phyloP scores from a whole-genome alignment of 371 early-diverging fungal species.

The Choanephora cucurbitarum region DNA sequence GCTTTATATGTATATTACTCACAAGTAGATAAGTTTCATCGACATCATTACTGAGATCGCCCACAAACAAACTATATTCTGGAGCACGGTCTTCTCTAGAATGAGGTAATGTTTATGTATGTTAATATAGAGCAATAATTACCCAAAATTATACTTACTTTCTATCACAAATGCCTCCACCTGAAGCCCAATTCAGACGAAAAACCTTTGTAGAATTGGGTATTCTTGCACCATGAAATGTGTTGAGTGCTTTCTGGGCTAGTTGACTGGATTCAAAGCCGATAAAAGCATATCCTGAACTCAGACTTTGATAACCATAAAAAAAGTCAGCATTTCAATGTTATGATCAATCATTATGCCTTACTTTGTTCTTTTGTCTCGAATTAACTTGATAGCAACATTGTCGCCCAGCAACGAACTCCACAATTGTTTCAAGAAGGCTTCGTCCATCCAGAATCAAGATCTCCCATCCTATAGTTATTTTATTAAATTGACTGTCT shows the following conservation, averaged over 20 bases:
- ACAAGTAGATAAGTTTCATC: constrained; percentile 76
- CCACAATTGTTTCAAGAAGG: constrained; percentile 74
- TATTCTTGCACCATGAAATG: constrained; percentile 79
- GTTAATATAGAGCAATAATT: constrained; percentile 3
- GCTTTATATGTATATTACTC: constrained; percentile 19
- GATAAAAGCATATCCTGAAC: constrained; percentile 80
- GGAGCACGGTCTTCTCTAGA: constrained; percentile 59
- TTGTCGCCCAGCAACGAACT: constrained; percentile 58
- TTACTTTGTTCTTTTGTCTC: constrained; percentile 62
- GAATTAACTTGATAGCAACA: constrained; percentile 85
- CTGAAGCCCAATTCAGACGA: constrained; percentile 91
- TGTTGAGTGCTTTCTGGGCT: constrained; percentile 66
- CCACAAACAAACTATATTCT: constrained; percentile 87
- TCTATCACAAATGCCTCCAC: constrained; percentile 59
- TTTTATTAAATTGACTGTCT: neutral
- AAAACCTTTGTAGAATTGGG: constrained; percentile 80
- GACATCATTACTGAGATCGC: constrained; percentile 80
- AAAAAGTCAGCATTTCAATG: neutral
- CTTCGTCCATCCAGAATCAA: constrained; percentile 88
- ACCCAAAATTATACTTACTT: constrained; percentile 29
- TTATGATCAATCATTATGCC: neutral
- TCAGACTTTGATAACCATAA: constrained; percentile 36
- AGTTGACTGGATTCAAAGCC: constrained; percentile 62
- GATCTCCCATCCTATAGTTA: constrained; percentile 74
- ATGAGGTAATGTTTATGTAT: constrained; percentile 7